Evolutionary conservation across 139 green algal species (phyloP).

Genomic region (Chlorella sp.): DNA sequence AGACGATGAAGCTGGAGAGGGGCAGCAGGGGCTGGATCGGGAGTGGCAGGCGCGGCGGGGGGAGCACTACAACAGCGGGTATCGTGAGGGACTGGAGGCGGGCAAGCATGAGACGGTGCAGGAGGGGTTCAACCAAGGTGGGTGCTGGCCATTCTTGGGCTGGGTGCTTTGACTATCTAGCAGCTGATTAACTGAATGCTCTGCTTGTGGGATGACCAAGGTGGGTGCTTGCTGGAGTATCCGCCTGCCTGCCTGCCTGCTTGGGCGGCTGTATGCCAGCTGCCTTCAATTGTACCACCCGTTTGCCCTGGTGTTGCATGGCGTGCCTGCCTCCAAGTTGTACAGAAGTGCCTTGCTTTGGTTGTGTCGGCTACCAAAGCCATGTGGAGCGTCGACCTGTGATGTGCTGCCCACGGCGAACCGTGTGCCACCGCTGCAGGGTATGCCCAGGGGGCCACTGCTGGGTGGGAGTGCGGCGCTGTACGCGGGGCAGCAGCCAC

Average conservation of each 20-base stretch:
- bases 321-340: too few relatives aligned
- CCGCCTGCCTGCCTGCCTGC: not conserved
- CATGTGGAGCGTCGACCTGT: too few relatives aligned
- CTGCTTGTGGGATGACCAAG: not conserved
- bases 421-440: constrained; percentile 13
- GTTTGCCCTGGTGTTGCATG: not conserved
- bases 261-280: too few relatives aligned
- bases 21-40: constrained; percentile 31
- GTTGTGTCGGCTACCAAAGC: too few relatives aligned
- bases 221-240: not conserved
- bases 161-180: not conserved
- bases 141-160: not conserved
- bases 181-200: not conserved
- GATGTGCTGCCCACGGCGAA: too few relatives aligned
- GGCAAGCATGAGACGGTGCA: constrained; percentile 52
- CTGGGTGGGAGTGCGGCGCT: constrained; percentile 39
- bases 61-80: constrained; percentile 40
- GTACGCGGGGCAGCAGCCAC: constrained; percentile 20
- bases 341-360: too few relatives aligned
- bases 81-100: constrained; percentile 44
- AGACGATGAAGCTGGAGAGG: not conserved
- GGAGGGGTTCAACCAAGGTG: constrained; percentile 45
- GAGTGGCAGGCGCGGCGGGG: constrained; percentile 40
- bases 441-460: constrained; percentile 27
- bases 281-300: too few relatives aligned